Evolutionary conservation across 306 rosid genomes (phyloP).

Genomic region (Aeschynomene evenia): DNA sequence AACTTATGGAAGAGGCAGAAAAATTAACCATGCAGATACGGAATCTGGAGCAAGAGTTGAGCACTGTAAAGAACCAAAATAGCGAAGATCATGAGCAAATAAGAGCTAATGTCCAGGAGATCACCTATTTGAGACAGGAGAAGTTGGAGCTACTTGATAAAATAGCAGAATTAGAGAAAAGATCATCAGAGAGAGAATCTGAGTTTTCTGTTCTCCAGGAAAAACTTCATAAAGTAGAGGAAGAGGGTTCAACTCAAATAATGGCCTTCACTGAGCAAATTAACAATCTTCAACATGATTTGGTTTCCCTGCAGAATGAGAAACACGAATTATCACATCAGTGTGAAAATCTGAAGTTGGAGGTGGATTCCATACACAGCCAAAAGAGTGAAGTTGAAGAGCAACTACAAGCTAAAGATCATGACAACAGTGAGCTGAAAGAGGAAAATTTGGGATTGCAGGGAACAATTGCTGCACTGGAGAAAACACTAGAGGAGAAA

Average conservation of each 20-base stretch:
- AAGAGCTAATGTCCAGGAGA: slow-evolving; percentile 36
- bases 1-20: slow-evolving; percentile 50
- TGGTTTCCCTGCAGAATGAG: slow-evolving; percentile 59
- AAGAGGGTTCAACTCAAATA: slow-evolving; percentile 32
- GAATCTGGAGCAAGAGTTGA: slow-evolving; percentile 49
- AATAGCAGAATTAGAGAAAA: slow-evolving; percentile 36
- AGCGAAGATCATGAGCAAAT: slow-evolving; percentile 33
- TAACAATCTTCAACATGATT: slow-evolving; percentile 46
- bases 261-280: slow-evolving; percentile 34
- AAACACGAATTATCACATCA: slow-evolving; percentile 29
- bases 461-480: slow-evolving; percentile 43
- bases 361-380: slow-evolving; percentile 40
- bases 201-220: slow-evolving; percentile 37
- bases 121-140: slow-evolving; percentile 43
- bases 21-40: slow-evolving; percentile 40
- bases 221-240: slow-evolving; percentile 25
- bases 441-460: slow-evolving; percentile 39
- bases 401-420: slow-evolving; percentile 38
- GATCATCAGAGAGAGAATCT: slow-evolving; percentile 35
- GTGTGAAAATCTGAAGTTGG: slow-evolving; percentile 48
- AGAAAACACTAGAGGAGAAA: slow-evolving; percentile 50
- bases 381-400: slow-evolving; percentile 52
- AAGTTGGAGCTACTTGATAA: slow-evolving; percentile 33
- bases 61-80: slow-evolving; percentile 15
- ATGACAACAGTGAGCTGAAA: slow-evolving; percentile 40